Evolutionary conservation across 371 early-diverging fungal genomes (phyloP).

Genomic region (Lichtheimia ramosa): DNA sequence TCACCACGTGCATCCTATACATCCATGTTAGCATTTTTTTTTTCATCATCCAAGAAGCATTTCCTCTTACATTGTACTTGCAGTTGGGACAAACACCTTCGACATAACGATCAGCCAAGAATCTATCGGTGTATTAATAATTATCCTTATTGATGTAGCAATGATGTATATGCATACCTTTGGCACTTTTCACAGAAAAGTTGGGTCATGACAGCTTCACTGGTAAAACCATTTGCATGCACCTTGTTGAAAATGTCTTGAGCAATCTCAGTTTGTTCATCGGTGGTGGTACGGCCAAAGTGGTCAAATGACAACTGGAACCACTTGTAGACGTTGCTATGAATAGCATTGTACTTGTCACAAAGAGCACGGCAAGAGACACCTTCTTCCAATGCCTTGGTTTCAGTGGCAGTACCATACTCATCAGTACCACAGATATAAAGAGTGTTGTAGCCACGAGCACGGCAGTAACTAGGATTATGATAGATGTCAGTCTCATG

Average conservation of each 20-base stretch:
- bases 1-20: constrained; percentile 95
- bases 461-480: constrained; percentile 69
- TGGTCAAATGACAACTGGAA: constrained; percentile 95
- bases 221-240: constrained; percentile 74
- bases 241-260: constrained; percentile 93
- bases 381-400: constrained; percentile 95
- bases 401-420: constrained; percentile 99
- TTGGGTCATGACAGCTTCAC: constrained; percentile 84
- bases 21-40: not conserved
- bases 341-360: constrained; percentile 94
- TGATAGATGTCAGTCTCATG: constrained; percentile 25
- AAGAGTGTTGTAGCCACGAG: constrained; percentile 90
- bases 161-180: constrained; percentile 44
- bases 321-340: constrained; percentile 94
- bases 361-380: constrained; percentile 92
- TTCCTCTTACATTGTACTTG: constrained; percentile 65
- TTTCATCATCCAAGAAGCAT: not conserved
- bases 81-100: constrained; percentile 96
- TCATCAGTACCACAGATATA: constrained; percentile 99
- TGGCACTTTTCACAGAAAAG: constrained; percentile 90
- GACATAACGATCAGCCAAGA: constrained; percentile 99
- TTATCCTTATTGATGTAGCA: not conserved
- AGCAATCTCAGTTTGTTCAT: constrained; percentile 88
- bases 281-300: constrained; percentile 97
- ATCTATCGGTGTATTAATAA: constrained; percentile 47